These are phyloP conservation scores for Solanum hybrid DNA, from an alignment of 305 asterid genomes.

Conservation along the genomic window DNA sequence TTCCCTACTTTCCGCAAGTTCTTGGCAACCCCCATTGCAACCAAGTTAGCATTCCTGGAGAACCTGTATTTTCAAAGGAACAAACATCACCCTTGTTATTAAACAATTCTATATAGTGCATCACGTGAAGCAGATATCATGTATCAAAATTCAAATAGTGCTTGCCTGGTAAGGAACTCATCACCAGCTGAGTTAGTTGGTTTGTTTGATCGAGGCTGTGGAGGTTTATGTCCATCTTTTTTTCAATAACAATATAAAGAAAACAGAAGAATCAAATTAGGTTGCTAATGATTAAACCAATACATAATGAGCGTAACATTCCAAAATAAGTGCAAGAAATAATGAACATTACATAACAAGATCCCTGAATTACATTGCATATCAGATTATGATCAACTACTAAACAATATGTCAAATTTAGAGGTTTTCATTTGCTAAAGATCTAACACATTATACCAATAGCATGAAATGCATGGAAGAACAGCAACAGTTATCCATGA, in stretches of 20 bases:
- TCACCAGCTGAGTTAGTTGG: slow-evolving; percentile 51
- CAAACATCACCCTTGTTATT: not conserved
- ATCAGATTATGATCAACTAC: not conserved
- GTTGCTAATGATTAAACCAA: not conserved
- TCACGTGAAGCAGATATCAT: not conserved
- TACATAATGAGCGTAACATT: not conserved
- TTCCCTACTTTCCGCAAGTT: slow-evolving; percentile 70
- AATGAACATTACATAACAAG: not conserved
- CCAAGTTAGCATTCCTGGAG: slow-evolving; percentile 65
- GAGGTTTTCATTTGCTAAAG: not conserved
- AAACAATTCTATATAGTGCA: not conserved
- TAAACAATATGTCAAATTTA: not conserved
- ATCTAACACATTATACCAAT: not conserved
- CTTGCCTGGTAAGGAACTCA: slow-evolving; percentile 74
- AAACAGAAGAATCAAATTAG: not conserved
- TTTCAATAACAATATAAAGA: not conserved
- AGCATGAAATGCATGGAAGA: not conserved
- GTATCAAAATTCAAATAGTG: not conserved
- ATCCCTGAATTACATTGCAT: not conserved
- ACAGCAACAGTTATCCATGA: not conserved
- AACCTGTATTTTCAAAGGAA: slow-evolving; percentile 37
- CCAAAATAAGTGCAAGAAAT: not conserved
- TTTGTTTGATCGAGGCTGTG: slow-evolving; percentile 50
- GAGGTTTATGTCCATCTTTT: slow-evolving; percentile 46
- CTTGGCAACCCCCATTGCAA: slow-evolving; percentile 80